phyloP scores from a whole-genome alignment of 139 green algal genomes.

The Micromonas commoda region DNA sequence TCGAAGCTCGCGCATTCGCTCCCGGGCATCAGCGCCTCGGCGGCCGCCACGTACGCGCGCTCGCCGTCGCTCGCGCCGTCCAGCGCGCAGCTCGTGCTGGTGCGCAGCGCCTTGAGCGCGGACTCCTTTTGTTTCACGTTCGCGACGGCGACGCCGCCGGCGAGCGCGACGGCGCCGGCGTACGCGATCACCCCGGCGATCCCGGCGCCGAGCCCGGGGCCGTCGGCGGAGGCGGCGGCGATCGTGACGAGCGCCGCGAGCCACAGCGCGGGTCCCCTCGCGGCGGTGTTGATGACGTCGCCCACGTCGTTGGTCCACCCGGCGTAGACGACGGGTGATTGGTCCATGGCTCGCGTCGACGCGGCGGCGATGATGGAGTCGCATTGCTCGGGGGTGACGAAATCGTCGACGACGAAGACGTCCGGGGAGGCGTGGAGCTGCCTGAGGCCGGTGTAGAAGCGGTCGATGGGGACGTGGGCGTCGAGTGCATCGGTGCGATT shows the following conservation, averaged over 20 bases:
- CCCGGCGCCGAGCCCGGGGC: not conserved
- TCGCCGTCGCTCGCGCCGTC: constrained; percentile 9
- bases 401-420: constrained; percentile 22
- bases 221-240: not conserved
- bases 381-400: not conserved
- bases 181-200: not conserved
- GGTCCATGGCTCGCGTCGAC: not conserved
- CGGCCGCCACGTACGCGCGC: not conserved
- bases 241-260: not conserved
- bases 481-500: not conserved
- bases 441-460: not conserved
- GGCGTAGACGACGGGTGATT: constrained; percentile 21
- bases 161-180: not conserved
- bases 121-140: not conserved
- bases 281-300: not conserved
- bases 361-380: not conserved
- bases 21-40: not conserved
- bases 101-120: constrained; percentile 14
- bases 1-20: constrained; percentile 5
- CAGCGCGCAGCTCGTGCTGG: not conserved
- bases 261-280: constrained; percentile 21
- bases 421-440: constrained; percentile 24
- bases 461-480: constrained; percentile 15
- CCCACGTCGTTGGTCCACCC: constrained; percentile 26
- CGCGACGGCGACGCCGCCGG: not conserved